Evolutionary conservation across 148 eudicot species (phyloP).

Genomic region (Oxyria digyna): DNA sequence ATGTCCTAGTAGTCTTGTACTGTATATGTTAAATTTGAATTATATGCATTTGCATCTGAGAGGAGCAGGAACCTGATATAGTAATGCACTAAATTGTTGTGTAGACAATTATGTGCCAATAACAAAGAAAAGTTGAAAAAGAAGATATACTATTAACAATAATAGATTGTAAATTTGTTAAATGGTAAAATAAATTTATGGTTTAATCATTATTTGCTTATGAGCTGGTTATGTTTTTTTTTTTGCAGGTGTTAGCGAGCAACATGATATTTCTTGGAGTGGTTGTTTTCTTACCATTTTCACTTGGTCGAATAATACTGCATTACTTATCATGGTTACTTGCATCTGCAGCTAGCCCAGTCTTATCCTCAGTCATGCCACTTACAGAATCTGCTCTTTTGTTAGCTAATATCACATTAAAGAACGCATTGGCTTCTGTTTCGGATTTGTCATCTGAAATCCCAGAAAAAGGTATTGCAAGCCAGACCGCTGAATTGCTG

Average conservation of each 20-base stretch:
- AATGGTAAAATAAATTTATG: neutral
- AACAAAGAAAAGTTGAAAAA: neutral
- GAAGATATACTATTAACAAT: too few relatives aligned
- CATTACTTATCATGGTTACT: conserved; percentile 67
- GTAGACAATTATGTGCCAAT: neutral
- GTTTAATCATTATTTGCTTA: neutral
- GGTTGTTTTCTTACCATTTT: conserved; percentile 81
- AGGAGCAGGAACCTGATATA: neutral
- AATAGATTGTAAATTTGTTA: neutral
- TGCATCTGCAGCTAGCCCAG: conserved; percentile 52
- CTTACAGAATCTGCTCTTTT: conserved; percentile 72
- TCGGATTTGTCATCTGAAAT: conserved; percentile 58
- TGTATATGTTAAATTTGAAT: neutral
- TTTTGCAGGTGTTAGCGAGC: conserved; percentile 89
- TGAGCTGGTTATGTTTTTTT: neutral
- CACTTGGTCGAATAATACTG: conserved; percentile 74
- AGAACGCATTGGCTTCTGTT: conserved; percentile 66
- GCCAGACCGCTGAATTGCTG: conserved; percentile 49
- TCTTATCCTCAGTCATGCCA: conserved; percentile 63
- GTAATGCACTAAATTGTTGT: neutral
- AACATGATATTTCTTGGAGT: conserved; percentile 93
- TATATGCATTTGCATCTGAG: neutral
- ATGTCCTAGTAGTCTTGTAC: neutral
- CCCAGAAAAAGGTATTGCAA: conserved; percentile 27
- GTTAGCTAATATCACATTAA: conserved; percentile 73